Evolutionary conservation across 306 rosid species (phyloP).

Genomic region (Psophocarpus tetragonolobus): DNA sequence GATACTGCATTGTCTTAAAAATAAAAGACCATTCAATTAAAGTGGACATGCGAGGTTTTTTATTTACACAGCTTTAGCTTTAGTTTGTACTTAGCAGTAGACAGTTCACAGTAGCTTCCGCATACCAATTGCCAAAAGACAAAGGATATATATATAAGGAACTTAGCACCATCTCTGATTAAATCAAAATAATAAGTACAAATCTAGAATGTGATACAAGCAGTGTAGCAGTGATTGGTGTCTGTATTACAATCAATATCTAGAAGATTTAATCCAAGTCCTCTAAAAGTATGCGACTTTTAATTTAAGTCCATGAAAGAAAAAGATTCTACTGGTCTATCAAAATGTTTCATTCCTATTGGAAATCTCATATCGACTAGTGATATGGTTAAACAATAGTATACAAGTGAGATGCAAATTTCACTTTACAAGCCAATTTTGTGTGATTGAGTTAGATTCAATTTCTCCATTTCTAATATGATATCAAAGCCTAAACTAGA

Average conservation of each 20-base stretch:
- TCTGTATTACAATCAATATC: constrained; percentile 12
- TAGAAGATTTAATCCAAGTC: background rate
- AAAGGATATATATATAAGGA: background rate
- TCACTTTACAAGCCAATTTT: no score
- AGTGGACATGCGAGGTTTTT: background rate
- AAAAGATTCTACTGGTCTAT: background rate
- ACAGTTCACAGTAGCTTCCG: constrained; percentile 7
- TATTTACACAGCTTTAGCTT: background rate
- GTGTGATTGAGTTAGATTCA: no score
- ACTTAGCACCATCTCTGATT: background rate
- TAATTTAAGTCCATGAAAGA: background rate
- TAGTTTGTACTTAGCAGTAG: constrained; percentile 15
- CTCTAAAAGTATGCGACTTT: background rate
- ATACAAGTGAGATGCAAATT: no score
- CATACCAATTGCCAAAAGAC: background rate
- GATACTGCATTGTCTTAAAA: constrained; percentile 1
- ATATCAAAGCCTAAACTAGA: no score
- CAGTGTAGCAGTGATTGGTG: background rate
- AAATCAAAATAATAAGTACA: background rate
- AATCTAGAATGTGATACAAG: background rate
- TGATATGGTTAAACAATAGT: no score
- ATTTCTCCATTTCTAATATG: no score
- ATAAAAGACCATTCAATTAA: background rate
- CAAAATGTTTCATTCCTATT: background rate
- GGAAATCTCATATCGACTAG: no score